Conservation (phyloP, 2,329 filamentous ascomycete genomes). For the Fusarium paranaense region DNA sequence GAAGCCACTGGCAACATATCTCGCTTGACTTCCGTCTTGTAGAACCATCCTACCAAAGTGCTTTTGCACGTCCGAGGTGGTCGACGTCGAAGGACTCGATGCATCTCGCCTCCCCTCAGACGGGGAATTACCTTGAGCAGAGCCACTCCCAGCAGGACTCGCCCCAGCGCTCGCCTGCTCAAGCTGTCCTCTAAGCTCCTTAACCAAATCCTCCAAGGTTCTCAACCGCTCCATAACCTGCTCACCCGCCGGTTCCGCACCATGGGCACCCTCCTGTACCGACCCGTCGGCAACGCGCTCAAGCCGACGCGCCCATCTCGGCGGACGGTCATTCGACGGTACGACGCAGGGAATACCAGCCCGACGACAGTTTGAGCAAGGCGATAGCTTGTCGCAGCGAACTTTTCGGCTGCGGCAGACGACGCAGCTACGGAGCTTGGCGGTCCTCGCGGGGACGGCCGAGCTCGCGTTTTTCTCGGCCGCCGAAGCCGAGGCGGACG, state of each 20-base stretch:
- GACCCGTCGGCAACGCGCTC: slow-evolving; percentile 55
- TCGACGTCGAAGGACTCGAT: slow-evolving; percentile 18
- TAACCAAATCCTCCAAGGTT: slow-evolving; percentile 63
- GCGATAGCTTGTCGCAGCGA: slow-evolving; percentile 66
- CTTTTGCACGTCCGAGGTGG: slow-evolving; percentile 48
- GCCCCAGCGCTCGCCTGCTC: slow-evolving; percentile 52
- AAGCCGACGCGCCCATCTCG: slow-evolving; percentile 66
- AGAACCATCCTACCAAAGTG: slow-evolving; percentile 62
- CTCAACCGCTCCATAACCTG: slow-evolving; percentile 62
- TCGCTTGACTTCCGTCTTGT: slow-evolving; percentile 55
- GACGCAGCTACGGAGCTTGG: slow-evolving; percentile 60
- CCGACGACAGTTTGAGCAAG: slow-evolving; percentile 67
- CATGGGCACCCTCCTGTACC: background rate
- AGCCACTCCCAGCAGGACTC: slow-evolving; percentile 38
- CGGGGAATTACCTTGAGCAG: slow-evolving; percentile 46
- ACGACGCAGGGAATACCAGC: slow-evolving; percentile 64
- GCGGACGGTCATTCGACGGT: slow-evolving; percentile 61
- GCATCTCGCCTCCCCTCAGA: slow-evolving; percentile 28
- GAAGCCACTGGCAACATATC: slow-evolving; percentile 65
- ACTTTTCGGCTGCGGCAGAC: slow-evolving; percentile 67
- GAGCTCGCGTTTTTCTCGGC: slow-evolving; percentile 41
- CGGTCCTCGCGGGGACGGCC: slow-evolving; percentile 4
- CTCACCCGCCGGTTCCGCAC: slow-evolving; percentile 44
- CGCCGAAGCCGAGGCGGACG: slow-evolving; percentile 32
- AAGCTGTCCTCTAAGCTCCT: slow-evolving; percentile 60